Evolutionary conservation across 2,329 filamentous ascomycete genomes (phyloP).

Genomic region (Colletotrichum sp.): DNA sequence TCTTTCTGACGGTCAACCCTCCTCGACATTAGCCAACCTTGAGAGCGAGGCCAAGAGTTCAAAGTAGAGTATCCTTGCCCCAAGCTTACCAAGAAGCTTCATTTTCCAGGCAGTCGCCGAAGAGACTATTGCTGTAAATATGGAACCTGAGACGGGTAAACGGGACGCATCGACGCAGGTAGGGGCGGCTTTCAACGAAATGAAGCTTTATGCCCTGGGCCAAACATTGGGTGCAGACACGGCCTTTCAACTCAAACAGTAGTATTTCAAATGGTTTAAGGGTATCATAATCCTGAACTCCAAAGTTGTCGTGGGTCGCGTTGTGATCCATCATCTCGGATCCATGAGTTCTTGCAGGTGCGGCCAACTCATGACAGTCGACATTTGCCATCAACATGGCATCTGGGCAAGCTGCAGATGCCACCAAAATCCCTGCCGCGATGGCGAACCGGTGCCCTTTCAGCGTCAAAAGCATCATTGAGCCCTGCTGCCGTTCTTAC

Average conservation of each 20-base stretch:
- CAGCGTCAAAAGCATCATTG: not conserved
- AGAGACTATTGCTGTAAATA: not conserved
- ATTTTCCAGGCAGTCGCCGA: not conserved
- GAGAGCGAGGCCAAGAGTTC: not conserved
- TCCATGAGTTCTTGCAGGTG: not conserved
- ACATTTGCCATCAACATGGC: not conserved
- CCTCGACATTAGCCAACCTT: not conserved
- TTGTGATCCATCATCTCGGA: not conserved
- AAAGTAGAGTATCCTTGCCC: not conserved
- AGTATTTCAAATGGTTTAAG: not conserved
- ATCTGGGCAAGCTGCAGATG: not conserved
- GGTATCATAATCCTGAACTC: conserved; percentile 9
- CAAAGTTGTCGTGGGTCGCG: not conserved
- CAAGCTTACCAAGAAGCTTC: not conserved
- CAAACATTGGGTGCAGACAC: not conserved
- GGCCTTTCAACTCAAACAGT: not conserved
- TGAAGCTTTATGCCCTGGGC: not conserved
- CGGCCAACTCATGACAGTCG: not conserved
- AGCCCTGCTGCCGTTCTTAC: conserved; percentile 26
- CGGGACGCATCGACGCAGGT: not conserved
- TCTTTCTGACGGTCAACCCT: not conserved
- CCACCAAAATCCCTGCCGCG: not conserved
- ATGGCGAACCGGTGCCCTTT: not conserved
- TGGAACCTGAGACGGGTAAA: not conserved
- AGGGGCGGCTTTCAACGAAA: not conserved